These are phyloP conservation scores for Dactylellina cionopaga DNA, from an alignment of 2,329 filamentous ascomycete genomes.

Conservation along the genomic window DNA sequence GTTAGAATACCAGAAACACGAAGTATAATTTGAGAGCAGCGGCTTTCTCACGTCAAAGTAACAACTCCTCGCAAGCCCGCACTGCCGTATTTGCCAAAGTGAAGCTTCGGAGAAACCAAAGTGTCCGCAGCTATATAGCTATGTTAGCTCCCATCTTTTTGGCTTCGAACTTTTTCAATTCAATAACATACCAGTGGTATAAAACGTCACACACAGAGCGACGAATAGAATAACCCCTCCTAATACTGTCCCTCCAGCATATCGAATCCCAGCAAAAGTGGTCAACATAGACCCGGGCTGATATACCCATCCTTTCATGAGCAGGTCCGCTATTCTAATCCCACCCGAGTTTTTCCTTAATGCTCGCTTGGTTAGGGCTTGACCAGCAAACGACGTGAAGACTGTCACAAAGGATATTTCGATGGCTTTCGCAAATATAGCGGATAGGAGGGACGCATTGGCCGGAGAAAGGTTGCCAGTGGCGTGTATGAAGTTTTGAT, in stretches of 20 bases:
- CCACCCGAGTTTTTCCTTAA: conserved; percentile 71
- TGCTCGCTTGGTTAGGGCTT: conserved; percentile 76
- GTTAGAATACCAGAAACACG: too few species aligned
- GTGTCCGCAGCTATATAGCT: conserved; percentile 77
- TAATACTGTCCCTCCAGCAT: conserved; percentile 37
- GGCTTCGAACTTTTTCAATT: too few species aligned
- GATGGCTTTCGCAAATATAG: conserved; percentile 77
- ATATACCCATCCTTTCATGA: conserved; percentile 79
- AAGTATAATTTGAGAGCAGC: too few species aligned
- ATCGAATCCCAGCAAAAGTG: conserved; percentile 16
- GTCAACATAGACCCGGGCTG: conserved; percentile 43
- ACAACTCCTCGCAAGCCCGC: conserved; percentile 49
- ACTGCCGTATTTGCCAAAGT: conserved; percentile 65
- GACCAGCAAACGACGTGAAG: conserved; percentile 78
- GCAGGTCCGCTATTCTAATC: conserved; percentile 78
- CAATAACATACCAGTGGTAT: conserved; percentile 31
- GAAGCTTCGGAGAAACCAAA: conserved; percentile 77
- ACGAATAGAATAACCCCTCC: conserved; percentile 34
- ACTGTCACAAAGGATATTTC: conserved; percentile 82
- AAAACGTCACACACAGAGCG: conserved; percentile 44
- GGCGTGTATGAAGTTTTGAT: conserved; percentile 35
- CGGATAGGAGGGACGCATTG: conserved; percentile 74
- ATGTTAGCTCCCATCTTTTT: too few species aligned
- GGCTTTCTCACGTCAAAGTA: conserved; percentile 36
- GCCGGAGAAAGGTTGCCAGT: conserved; percentile 36